phyloP scores from a whole-genome alignment of 2,329 filamentous ascomycete genomes.

The Tolypocladium album region DNA sequence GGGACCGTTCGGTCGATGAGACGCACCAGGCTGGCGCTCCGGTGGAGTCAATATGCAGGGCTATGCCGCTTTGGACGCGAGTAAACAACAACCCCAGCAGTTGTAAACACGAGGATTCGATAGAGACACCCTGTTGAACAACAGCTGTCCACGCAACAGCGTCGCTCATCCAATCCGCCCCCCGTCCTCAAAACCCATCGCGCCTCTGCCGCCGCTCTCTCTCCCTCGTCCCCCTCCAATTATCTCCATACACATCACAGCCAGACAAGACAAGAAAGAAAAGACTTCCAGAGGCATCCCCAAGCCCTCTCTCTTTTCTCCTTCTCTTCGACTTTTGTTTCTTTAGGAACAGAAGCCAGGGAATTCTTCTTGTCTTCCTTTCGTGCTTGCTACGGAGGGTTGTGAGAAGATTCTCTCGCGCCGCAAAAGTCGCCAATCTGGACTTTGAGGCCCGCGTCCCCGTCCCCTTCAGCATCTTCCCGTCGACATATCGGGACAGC shows the following conservation, averaged over 20 bases:
- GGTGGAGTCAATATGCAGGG: slow-evolving; percentile 8
- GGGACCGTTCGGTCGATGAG: slow-evolving; percentile 3
- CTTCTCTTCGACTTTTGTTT: slow-evolving; percentile 39
- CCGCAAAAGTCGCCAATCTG: slow-evolving; percentile 85
- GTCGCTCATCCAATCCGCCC: slow-evolving; percentile 17
- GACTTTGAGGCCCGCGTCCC: slow-evolving; percentile 99
- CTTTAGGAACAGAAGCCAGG: slow-evolving; percentile 51
- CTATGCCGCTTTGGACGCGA: slow-evolving; percentile 13
- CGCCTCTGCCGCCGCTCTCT: slow-evolving; percentile 18
- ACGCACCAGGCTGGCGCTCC: slow-evolving; percentile 4
- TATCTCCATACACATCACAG: slow-evolving; percentile 24
- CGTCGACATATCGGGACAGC: slow-evolving; percentile 79
- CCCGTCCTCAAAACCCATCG: slow-evolving; percentile 28
- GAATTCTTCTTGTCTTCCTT: slow-evolving; percentile 60
- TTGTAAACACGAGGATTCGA: slow-evolving; percentile 11
- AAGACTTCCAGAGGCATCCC: slow-evolving; percentile 23
- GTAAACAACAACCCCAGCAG: slow-evolving; percentile 14
- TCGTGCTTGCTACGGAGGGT: slow-evolving; percentile 49
- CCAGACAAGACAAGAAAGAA: slow-evolving; percentile 19
- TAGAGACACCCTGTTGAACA: slow-evolving; percentile 14
- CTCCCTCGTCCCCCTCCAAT: slow-evolving; percentile 23
- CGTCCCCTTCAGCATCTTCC: slow-evolving; percentile 99
- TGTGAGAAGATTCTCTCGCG: slow-evolving; percentile 58
- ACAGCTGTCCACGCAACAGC: slow-evolving; percentile 3
- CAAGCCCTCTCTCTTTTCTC: slow-evolving; percentile 20